Evolutionary conservation across 352 stramenopile genomes (phyloP).

Genomic region (Peronospora belbahrii): DNA sequence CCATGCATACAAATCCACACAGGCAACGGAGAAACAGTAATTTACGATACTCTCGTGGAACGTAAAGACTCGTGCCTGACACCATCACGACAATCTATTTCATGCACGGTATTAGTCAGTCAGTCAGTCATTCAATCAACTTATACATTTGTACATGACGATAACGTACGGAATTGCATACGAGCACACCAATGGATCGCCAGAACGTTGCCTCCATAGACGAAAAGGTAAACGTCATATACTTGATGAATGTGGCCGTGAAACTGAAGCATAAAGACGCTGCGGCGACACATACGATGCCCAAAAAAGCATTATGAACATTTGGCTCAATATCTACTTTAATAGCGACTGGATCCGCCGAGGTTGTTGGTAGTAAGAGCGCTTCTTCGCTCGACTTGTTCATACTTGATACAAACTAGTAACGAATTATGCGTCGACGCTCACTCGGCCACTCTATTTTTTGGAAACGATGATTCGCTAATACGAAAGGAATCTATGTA

Average conservation of each 20-base stretch:
- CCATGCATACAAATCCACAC: conserved; percentile 49
- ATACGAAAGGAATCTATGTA: no score
- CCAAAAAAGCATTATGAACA: conserved; percentile 40
- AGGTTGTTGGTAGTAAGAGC: conserved; percentile 11
- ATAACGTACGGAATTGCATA: conserved; percentile 48
- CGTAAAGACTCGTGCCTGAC: conserved; percentile 27
- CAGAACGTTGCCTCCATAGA: conserved; percentile 75
- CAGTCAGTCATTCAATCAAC: background rate
- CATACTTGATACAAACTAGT: conserved; percentile 3
- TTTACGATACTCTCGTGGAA: conserved; percentile 27
- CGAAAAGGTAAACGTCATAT: conserved; percentile 54
- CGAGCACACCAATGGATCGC: conserved; percentile 44
- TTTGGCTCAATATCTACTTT: conserved; percentile 9
- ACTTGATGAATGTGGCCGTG: conserved; percentile 75
- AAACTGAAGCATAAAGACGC: conserved; percentile 71
- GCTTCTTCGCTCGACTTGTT: conserved; percentile 5
- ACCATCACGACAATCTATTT: conserved; percentile 9
- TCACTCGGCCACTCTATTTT: no score
- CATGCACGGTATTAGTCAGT: background rate
- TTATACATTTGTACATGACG: background rate
- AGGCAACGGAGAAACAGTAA: conserved; percentile 53
- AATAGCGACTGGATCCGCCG: background rate
- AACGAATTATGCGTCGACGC: background rate
- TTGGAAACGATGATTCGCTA: no score
- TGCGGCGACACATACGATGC: conserved; percentile 44